phyloP scores from a whole-genome alignment of 2,329 filamentous ascomycete genomes.

The Cordyceps tenuipes region DNA sequence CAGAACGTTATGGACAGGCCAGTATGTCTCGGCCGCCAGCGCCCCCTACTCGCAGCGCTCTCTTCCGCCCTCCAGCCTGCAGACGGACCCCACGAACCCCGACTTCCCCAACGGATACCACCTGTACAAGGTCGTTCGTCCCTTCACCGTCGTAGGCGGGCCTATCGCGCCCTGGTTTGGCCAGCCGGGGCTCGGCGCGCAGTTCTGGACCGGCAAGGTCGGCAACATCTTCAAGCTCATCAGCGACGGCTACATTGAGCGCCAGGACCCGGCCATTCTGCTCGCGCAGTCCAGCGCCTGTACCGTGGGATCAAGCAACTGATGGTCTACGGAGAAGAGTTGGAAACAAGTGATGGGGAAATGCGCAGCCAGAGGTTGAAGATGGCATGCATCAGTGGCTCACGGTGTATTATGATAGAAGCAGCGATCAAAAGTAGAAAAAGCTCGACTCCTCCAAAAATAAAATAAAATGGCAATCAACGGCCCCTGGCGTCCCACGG shows the following conservation, averaged over 20 bases:
- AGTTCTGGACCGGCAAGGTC: conserved; percentile 23
- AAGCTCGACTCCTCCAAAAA: not conserved
- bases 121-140: conserved; percentile 35
- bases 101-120: conserved; percentile 40
- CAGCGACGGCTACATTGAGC: conserved; percentile 23
- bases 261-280: conserved; percentile 18
- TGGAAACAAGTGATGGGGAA: not conserved
- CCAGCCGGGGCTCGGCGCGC: conserved; percentile 37
- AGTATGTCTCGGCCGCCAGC: conserved; percentile 33
- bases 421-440: not conserved
- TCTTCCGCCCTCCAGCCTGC: conserved; percentile 37
- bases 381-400: not conserved
- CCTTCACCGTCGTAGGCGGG: conserved; percentile 32
- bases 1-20: conserved; percentile 12
- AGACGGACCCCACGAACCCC: conserved; percentile 22
- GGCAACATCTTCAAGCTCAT: conserved; percentile 25
- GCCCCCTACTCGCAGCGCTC: conserved; percentile 39
- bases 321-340: too few species aligned
- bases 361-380: not conserved
- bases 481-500: not conserved
- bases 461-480: not conserved
- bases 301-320: not conserved
- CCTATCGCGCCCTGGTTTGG: conserved; percentile 43
- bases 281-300: not conserved
- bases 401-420: not conserved